Evolutionary conservation across 148 eudicot genomes (phyloP).

Genomic region (Simmondsia chinensis): DNA sequence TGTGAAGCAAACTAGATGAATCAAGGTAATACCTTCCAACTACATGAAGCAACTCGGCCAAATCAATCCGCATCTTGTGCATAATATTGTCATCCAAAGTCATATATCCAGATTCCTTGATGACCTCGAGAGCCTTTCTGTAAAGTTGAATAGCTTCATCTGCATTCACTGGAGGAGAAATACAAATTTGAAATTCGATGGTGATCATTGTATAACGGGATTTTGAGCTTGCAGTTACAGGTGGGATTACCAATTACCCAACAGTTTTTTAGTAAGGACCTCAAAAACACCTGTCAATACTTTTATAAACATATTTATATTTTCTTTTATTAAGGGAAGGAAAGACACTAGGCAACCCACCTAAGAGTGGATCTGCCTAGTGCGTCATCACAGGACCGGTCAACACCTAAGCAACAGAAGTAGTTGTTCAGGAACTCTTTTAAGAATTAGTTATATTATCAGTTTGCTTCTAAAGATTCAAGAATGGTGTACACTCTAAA

Average conservation of each 20-base stretch:
- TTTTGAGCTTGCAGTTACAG: not conserved
- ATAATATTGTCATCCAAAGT: conserved; percentile 43
- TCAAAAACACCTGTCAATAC: too few relatives aligned
- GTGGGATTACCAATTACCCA: conserved; percentile 1
- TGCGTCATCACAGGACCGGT: too few relatives aligned
- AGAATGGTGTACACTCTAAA: too few relatives aligned
- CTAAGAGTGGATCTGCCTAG: too few relatives aligned
- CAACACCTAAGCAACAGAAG: too few relatives aligned
- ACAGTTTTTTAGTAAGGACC: too few relatives aligned
- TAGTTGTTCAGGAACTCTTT: too few relatives aligned
- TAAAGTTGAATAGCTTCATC: conserved; percentile 74
- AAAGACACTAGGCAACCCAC: too few relatives aligned
- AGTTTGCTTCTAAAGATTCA: too few relatives aligned
- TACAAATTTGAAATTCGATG: not conserved
- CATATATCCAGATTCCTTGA: conserved; percentile 42
- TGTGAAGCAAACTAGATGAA: not conserved
- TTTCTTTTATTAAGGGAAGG: too few relatives aligned
- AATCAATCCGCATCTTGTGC: conserved; percentile 73
- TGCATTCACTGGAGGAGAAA: conserved; percentile 39
- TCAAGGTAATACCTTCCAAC: conserved; percentile 58
- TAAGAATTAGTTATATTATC: too few relatives aligned
- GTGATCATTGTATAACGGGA: not conserved
- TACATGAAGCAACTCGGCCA: conserved; percentile 75
- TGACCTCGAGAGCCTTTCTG: conserved; percentile 44
- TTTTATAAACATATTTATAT: too few relatives aligned